These are phyloP conservation scores for Apiospora arundinis DNA, from an alignment of 2,329 filamentous ascomycete species.

Conservation along the genomic window DNA sequence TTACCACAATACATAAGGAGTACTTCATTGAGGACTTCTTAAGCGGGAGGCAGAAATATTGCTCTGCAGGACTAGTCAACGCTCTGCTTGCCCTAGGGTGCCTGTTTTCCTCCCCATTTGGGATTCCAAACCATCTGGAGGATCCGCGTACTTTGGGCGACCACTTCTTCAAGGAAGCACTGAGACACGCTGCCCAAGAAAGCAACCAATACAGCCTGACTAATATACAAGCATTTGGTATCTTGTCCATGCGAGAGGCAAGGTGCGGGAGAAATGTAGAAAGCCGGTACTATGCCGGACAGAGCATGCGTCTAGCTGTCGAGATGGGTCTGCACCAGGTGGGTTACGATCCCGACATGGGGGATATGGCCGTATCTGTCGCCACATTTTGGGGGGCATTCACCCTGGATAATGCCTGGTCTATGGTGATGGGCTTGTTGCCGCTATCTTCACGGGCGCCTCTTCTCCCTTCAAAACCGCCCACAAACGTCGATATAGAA, in stretches of 20 bases:
- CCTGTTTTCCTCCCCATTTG: slow-evolving; percentile 19
- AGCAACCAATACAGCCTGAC: slow-evolving; percentile 67
- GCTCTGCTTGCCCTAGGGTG: slow-evolving; percentile 70
- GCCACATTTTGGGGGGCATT: slow-evolving; percentile 69
- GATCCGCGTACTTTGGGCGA: slow-evolving; percentile 53
- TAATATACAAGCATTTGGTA: slow-evolving; percentile 76
- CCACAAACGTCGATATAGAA: slow-evolving; percentile 65
- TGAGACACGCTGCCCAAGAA: slow-evolving; percentile 63
- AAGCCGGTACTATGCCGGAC: slow-evolving; percentile 75
- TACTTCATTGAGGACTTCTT: slow-evolving; percentile 72
- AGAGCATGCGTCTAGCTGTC: slow-evolving; percentile 74
- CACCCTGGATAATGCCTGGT: slow-evolving; percentile 69
- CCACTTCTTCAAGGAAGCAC: slow-evolving; percentile 75
- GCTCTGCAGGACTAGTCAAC: slow-evolving; percentile 72
- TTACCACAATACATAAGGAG: slow-evolving; percentile 74
- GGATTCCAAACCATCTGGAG: no score
- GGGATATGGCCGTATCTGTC: slow-evolving; percentile 61
- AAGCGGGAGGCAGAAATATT: slow-evolving; percentile 67
- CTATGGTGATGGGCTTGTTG: slow-evolving; percentile 66
- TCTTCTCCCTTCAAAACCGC: slow-evolving; percentile 63
- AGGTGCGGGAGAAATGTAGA: slow-evolving; percentile 75
- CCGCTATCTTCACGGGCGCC: slow-evolving; percentile 65
- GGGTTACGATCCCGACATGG: slow-evolving; percentile 50
- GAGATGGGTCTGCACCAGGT: slow-evolving; percentile 72
- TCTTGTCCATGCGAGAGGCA: slow-evolving; percentile 78